Percentiles rank a stretch among this genome's conserved stretches.
Conservation (phyloP, 352 stramenopile species). For the Globisporangium abappressorium region DNA sequence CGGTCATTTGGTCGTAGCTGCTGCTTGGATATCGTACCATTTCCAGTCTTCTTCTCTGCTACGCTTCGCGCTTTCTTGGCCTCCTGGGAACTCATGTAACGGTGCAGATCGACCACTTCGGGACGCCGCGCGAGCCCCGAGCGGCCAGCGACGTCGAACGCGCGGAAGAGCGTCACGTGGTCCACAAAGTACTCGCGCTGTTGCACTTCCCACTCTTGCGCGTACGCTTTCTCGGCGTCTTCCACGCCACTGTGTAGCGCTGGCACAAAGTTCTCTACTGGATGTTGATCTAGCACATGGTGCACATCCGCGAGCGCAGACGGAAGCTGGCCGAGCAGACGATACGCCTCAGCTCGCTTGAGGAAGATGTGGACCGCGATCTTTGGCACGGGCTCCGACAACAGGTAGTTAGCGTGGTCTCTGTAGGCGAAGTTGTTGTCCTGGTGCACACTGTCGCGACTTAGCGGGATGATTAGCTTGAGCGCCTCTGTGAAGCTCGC, state of each 20-base stretch:
- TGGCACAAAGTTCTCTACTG: conserved; percentile 16
- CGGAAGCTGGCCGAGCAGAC: conserved; percentile 43
- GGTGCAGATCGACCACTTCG: conserved; percentile 36
- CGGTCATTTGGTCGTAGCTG: conserved; percentile 31
- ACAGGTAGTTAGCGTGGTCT: conserved; percentile 9
- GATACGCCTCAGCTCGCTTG: conserved; percentile 43
- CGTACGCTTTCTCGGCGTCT: conserved; percentile 20
- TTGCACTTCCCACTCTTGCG: conserved; percentile 36
- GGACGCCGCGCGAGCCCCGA: conserved; percentile 43
- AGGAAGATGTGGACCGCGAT: conserved; percentile 37
- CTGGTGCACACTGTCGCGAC: conserved; percentile 12
- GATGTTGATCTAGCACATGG: conserved; percentile 30
- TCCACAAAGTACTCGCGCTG: conserved; percentile 51
- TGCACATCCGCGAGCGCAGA: conserved; percentile 39
- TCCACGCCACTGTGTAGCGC: conserved; percentile 2
- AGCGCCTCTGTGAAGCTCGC: conserved; percentile 46
- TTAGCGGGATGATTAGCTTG: conserved; percentile 14
- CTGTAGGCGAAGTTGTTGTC: conserved; percentile 12
- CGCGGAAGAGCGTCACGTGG: conserved; percentile 38
- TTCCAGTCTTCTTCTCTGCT: conserved; percentile 6
- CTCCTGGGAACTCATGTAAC: background rate
- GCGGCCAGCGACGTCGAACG: conserved; percentile 39
- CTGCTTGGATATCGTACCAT: background rate
- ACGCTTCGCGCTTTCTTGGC: conserved; percentile 18
- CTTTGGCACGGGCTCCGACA: conserved; percentile 20